These are phyloP conservation scores for Chalciporus chontae DNA, from an alignment of 768 basidiomycete genomes.

Conservation along the genomic window DNA sequence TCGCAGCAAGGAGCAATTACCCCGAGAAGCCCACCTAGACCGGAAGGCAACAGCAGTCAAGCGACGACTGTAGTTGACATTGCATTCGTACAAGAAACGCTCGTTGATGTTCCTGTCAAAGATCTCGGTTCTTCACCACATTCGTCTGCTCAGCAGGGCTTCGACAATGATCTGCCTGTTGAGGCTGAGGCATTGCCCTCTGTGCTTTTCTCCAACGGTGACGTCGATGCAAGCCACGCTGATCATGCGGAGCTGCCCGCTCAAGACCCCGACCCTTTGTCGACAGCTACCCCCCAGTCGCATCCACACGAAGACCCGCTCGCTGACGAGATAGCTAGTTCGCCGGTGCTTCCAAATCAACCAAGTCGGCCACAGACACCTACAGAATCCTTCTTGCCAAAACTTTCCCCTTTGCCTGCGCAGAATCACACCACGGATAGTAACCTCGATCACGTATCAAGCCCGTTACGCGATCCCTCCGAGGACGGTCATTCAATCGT, in stretches of 20 bases:
- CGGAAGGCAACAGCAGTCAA: not conserved
- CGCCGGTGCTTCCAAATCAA: not conserved
- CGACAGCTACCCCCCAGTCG: not conserved
- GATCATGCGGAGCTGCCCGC: not conserved
- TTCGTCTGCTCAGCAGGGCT: not conserved
- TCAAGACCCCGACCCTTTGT: not conserved
- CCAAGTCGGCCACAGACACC: not conserved
- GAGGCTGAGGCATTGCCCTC: not conserved
- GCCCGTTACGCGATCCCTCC: not conserved
- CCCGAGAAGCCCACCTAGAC: not conserved
- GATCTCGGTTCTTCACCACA: not conserved
- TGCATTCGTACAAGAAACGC: constrained; percentile 5
- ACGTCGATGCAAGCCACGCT: too few species aligned
- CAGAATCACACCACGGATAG: not conserved
- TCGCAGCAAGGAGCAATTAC: not conserved
- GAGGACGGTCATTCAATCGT: not conserved
- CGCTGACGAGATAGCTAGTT: not conserved
- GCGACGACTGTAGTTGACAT: not conserved
- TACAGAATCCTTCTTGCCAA: not conserved
- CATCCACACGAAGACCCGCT: not conserved
- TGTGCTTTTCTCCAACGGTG: not conserved
- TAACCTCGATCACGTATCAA: not conserved
- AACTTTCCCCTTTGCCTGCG: not conserved
- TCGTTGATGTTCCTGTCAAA: not conserved
- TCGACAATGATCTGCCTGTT: not conserved